Base-by-base conservation (phyloP, 2,329 filamentous ascomycete genomes). In the Fusarium temperatum region DNA sequence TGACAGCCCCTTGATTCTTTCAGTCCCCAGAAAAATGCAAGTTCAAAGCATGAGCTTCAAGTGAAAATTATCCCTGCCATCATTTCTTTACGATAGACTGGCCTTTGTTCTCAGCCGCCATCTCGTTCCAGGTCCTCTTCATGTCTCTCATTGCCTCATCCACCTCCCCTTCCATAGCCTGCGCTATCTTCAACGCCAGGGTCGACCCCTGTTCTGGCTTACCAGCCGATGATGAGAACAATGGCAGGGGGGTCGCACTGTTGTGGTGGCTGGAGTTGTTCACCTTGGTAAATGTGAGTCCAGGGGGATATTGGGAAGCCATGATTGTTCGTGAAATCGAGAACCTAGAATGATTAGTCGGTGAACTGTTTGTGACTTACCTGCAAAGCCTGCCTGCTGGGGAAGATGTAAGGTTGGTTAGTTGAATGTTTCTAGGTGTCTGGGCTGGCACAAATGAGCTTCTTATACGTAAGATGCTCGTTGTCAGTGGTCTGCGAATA, bases 111-210 rank as follows among this genome's bases (percentile, higher is more conserved):
- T 53, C 41, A 28, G 22, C 22, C 20, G 44, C 42, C 45, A 75
- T 54, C 38, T 63, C 45, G n/a, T 51, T 17, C 65, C 72, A 74
- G 39, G 59, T 47, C 32, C 24, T 12, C 36, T 57, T 38, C 59
- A 68, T 54, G 36, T 65, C 66, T 45, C 39, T 45, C 22, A 57
- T 53, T 22, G 50, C 38, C 26, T 57, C 61, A 8, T 73, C 45
- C 18, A 75, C 50, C n/a, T 70, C 58, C 36, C 32, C 44, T 12
- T 59, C 26, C 11, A 75, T 47, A 26, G 62, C 63, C 35, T 57
- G 48, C n/a, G 59, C 41, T 63, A 61, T 57, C 20, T 48, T 44
- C 10, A 39, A 39, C 30, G 54, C 18, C 7, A 30, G 64, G 9
- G 20, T 30, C 9, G 45, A 30, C 28, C 20, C 20, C 28, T 50